Base-by-base conservation (phyloP, 2,329 filamentous ascomycete genomes). In the Thermoascus crustaceus region DNA sequence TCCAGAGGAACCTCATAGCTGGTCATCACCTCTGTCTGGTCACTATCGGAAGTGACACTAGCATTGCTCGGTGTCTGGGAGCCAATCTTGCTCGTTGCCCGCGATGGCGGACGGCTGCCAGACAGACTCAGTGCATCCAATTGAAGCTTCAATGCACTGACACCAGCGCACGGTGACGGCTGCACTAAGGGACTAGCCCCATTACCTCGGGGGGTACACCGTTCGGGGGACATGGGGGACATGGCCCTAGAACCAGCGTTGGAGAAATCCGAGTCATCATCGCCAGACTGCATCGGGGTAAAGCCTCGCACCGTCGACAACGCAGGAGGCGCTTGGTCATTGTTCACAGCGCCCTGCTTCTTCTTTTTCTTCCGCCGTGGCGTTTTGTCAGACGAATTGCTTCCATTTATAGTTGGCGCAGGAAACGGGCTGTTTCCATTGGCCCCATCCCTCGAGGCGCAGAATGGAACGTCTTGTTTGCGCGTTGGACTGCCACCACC, bases 1-100 rank as follows among this genome's bases (percentile, higher is more conserved):
- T 91, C 83, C 23, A 95, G 71, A 34, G 77, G 77, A 44, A 95
- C 79, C 63, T 95, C 85, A 55, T 94, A 95, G 54, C 80, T 84
- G 34, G 84, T 83, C 55, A 75, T 74, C n/a, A 66, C 61, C 50
- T 89, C 83, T 1, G 82, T 88, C 25, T 70, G 69, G 44, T 81
- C 78, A 41, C 71, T 74, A 37, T 75, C 73, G 33, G 75, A 76
- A 44, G 73, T 79, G 51, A 54, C 71, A 54, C 73, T 81, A 47
- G 71, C 69, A 55, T 71, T 78, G 46, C 73, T 78, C 38, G 54
- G 61, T 42, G 67, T 64, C 36, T 57, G 54, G 17, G 65, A 64
- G 30, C 58, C 59, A 35, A 61, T 49, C 35, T 64, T 58, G 49
- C 69, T 73, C 50, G 67, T 70, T 47, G 61, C 71, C 45, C 67